Percentiles rank a stretch among this genome's conserved stretches.
Conservation (phyloP, 345 rosid genomes). For the Gossypium ekmanianum region DNA sequence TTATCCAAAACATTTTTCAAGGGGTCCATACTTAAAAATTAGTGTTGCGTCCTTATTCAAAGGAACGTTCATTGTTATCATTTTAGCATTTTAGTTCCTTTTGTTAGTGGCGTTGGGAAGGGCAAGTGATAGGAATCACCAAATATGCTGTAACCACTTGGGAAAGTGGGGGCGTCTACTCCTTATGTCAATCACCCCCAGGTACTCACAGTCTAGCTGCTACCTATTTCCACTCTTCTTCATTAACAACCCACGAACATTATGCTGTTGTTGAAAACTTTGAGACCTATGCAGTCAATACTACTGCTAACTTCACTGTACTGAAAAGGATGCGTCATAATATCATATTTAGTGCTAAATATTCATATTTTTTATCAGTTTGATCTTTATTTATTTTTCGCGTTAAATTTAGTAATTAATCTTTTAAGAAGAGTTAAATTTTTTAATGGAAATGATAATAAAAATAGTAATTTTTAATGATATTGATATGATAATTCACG, state of each 20-base stretch:
- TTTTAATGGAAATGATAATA: too few species aligned
- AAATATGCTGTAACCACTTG: neutral
- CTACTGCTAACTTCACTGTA: neutral
- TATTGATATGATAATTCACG: too few species aligned
- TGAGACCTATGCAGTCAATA: neutral
- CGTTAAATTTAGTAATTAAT: too few species aligned
- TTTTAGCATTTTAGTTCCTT: neutral
- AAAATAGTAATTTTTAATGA: too few species aligned
- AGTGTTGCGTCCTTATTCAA: neutral
- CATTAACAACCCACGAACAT: neutral
- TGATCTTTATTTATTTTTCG: too few species aligned
- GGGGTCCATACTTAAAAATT: neutral
- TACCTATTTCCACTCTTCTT: neutral
- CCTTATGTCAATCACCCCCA: neutral
- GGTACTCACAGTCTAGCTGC: neutral
- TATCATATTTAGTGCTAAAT: too few species aligned
- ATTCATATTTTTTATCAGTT: too few species aligned
- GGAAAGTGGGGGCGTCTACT: neutral
- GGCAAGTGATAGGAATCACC: neutral
- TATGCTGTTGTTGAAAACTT: neutral
- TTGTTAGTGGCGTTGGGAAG: neutral
- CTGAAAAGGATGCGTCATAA: neutral
- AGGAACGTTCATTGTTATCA: neutral
- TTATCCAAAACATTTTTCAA: neutral
- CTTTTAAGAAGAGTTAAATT: too few species aligned